Evolutionary conservation across 139 green algal genomes (phyloP), one percentile per base, ranked within the genome.

Genomic region (Chlorella sp.): DNA sequence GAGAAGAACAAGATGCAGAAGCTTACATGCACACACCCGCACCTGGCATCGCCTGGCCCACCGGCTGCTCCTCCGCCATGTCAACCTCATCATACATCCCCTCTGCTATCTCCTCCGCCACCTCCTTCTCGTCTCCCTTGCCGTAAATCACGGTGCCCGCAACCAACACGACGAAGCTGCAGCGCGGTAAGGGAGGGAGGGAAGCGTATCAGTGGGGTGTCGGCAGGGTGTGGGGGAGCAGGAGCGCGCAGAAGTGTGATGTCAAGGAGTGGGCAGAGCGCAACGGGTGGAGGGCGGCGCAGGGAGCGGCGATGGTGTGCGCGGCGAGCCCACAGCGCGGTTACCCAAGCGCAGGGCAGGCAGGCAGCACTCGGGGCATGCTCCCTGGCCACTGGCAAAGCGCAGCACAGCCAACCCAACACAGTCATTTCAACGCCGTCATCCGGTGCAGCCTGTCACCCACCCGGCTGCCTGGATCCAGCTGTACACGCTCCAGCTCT

Each of bases 71-170:
- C 79, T 68, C 79, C 42, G 48, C 48, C 48, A 57, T 57, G 48
- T 57, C 48, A 57, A 64, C 30, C 12, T 85, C 81, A 0, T 85
- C 85, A 30, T 73, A 57, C n/a, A 76, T 32, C 2, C 57, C 87
- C 73, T 77, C 75, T 3, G 68, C 88, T 42, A 90, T 85, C 88
- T 92, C 81, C 75, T 83, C 75, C 3, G 86, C 86, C 69, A 91
- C 21, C 37, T 86, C 86, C 73, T 53, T 34, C 37, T 93, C 94
- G 85, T 96, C 92, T 34, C 95, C 95, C 75, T 89, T 93, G 64
- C 94, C 90, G 64, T 97, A 97, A 4, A 96, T 48, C 12, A 96
- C 60, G 0, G 95, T 96, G n/a, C 95, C 95, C 34, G 73, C n/a
- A 39, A 96, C 95, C 85, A 97, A 92, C 68, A 97, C 90, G 18